Percentiles rank a stretch among this genome's conserved stretches.
Conservation (phyloP, 2,329 filamentous ascomycete genomes). For the Phaeosphaeriaceae sp. region DNA sequence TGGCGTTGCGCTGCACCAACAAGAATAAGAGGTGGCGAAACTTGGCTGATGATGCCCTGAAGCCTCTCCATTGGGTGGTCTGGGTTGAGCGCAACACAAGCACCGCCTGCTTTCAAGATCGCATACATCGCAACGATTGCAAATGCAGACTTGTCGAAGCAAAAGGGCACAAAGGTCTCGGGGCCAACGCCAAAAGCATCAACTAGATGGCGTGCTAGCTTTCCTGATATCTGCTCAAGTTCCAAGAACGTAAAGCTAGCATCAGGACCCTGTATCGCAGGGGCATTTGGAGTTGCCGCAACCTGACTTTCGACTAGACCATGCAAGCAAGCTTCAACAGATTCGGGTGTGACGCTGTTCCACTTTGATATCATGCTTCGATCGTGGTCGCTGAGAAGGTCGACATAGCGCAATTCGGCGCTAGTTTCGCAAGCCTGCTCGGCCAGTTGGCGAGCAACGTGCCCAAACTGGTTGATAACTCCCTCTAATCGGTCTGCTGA, state of each 20-base stretch:
- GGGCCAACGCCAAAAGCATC: constrained; percentile 7
- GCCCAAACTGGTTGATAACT: constrained; percentile 11
- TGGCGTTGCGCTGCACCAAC: too few relatives aligned
- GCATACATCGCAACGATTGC: constrained; percentile 48
- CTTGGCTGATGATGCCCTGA: background rate
- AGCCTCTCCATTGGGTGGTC: constrained; percentile 6
- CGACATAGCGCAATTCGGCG: constrained; percentile 17
- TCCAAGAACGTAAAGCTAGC: constrained; percentile 19
- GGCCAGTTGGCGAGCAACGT: constrained; percentile 14
- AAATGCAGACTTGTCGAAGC: constrained; percentile 24
- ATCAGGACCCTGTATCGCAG: constrained; percentile 19
- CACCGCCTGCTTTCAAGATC: constrained; percentile 50
- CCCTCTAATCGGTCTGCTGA: constrained; percentile 5
- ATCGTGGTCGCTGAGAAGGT: constrained; percentile 8
- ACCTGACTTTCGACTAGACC: background rate
- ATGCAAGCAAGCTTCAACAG: constrained; percentile 1
- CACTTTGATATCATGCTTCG: background rate
- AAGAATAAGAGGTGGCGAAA: too few relatives aligned
- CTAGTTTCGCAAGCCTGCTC: constrained; percentile 4
- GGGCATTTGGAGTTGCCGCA: constrained; percentile 5
- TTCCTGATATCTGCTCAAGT: constrained; percentile 8
- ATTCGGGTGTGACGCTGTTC: background rate
- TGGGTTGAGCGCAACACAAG: constrained; percentile 42
- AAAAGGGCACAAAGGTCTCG: constrained; percentile 12
- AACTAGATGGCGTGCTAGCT: constrained; percentile 14